phyloP scores from a whole-genome alignment of 2,329 filamentous ascomycete species.

The Zymoseptoria pseudotritici region DNA sequence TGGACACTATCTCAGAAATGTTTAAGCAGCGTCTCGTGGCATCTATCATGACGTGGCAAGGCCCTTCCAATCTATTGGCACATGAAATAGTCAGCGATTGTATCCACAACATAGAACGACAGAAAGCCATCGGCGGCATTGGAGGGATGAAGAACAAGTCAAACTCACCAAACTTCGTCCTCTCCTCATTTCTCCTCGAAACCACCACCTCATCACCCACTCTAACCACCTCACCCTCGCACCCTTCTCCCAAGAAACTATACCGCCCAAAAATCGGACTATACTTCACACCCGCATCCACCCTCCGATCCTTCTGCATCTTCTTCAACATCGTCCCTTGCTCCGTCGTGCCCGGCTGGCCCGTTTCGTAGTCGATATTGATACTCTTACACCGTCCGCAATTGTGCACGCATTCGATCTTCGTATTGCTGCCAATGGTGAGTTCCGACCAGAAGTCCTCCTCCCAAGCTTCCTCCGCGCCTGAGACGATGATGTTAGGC shows the following conservation, averaged over 20 bases:
- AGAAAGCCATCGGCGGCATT: neutral
- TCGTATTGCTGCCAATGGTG: conserved; percentile 19
- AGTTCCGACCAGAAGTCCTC: conserved; percentile 43
- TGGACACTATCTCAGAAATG: no score
- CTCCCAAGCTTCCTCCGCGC: conserved; percentile 35
- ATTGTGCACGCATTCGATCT: conserved; percentile 37
- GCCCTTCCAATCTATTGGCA: conserved; percentile 20
- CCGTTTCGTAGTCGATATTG: conserved; percentile 43
- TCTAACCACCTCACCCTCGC: conserved; percentile 25
- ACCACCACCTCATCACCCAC: conserved; percentile 41
- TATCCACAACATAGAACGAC: neutral
- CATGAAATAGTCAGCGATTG: conserved; percentile 3
- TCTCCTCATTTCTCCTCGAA: conserved; percentile 31
- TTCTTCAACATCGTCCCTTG: conserved; percentile 38
- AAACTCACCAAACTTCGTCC: conserved; percentile 38
- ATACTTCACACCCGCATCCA: conserved; percentile 40
- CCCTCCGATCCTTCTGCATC: conserved; percentile 38
- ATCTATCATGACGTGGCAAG: conserved; percentile 10
- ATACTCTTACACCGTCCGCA: conserved; percentile 41
- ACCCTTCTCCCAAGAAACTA: conserved; percentile 31
- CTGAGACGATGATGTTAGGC: conserved; percentile 40
- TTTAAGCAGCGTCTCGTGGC: no score
- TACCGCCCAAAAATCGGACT: conserved; percentile 44
- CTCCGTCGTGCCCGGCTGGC: conserved; percentile 32
- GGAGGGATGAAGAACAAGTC: neutral